A percentile compares a stretch with the other conserved stretches of the same genome.
Conservation (phyloP, 2,329 filamentous ascomycete genomes). For the Fusarium bulbicola region DNA sequence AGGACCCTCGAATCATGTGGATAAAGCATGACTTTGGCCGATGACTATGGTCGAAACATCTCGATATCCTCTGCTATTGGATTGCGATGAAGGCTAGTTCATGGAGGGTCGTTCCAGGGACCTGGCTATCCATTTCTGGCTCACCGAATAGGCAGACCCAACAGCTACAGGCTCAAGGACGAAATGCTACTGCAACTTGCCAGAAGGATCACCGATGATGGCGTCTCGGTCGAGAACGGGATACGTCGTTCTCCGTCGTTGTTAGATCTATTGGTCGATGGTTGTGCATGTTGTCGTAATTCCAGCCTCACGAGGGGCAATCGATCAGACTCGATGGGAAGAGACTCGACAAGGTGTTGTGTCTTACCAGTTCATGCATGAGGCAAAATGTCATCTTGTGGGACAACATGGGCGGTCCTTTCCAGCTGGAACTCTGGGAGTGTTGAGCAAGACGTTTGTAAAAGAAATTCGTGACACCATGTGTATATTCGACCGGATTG, state of each 20-base stretch:
- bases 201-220: conserved; percentile 13
- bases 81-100: not conserved
- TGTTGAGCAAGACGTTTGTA: not conserved
- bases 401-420: conserved; percentile 11
- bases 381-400: not conserved
- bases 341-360: not conserved
- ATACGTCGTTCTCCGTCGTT: not conserved
- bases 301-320: not conserved
- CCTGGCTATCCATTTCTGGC: conserved; percentile 8
- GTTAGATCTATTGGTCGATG: not conserved
- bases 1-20: conserved; percentile 28
- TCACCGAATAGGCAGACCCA: conserved; percentile 8
- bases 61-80: not conserved
- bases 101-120: not conserved
- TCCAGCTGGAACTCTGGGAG: not conserved
- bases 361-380: conserved; percentile 30
- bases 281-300: not conserved
- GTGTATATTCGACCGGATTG: not conserved
- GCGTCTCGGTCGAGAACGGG: conserved; percentile 15
- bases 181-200: conserved; percentile 22
- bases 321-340: not conserved
- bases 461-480: conserved; percentile 7
- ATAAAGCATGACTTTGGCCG: conserved; percentile 19
- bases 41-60: not conserved
- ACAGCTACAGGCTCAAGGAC: conserved; percentile 3